Base-by-base conservation (phyloP, 2,329 filamentous ascomycete species). In the Phyllosticta capitalensis region DNA sequence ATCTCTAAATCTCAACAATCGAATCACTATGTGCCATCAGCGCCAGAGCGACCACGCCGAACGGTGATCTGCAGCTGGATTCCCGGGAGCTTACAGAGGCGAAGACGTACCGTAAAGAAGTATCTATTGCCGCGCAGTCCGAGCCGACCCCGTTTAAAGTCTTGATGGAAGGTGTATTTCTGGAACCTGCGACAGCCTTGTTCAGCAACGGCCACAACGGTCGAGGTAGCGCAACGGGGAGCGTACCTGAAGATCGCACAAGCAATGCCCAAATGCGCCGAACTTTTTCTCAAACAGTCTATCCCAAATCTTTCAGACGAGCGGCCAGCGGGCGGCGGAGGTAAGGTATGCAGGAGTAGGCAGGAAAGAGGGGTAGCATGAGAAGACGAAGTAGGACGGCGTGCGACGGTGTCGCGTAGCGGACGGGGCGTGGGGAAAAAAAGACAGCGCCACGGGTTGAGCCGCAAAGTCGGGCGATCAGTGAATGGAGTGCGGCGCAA, bases 201-300 rank as follows among this genome's bases (percentile, higher is more conserved):
- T 54, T 59, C 52, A 59, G 56, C 56, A 19, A 51, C 38, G 33
- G 17, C 22, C 2, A 33, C 14, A 9, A 48, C 30, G 24, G 56
- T 17, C 52, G n/a, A 14, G 52, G 52, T 9, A 45, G 38, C 14
- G 33, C 19, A 14, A 22, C 5, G 20, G 12, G 28, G 22, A 20
- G 33, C n/a, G 56, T 54, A 59, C 56, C 56, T 59, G 33, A 38
- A 45, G 38, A 49, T 49, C 24, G 56, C 52, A 54, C 56, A 54
- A 54, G 56, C 52, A 60, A 60, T 22, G 33, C 28, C 54, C 58
- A 26, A 62, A 71, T 69, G 67, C 71, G 69, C 71, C 70, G 67
- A 73, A 70, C 65, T 71, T 60, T 69, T 73, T 52, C 38, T 71
- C 65, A 72, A 66, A 71, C 70, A 67, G 64, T 74, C 71, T 74